Conservation (phyloP, 805 yeast genomes). For the Cyberlindnera misumaiensis region DNA sequence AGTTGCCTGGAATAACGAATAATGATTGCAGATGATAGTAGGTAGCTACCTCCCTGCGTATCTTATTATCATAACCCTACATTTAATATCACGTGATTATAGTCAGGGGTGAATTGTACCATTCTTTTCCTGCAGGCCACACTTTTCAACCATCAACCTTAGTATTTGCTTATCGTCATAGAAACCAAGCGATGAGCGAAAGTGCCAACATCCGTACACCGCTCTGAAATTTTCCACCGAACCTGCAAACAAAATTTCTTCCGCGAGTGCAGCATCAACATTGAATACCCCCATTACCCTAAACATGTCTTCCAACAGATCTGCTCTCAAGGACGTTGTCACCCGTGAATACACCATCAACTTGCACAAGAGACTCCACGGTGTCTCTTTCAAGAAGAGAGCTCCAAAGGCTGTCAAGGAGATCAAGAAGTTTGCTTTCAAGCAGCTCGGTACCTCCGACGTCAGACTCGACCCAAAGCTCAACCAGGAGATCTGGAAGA, state of each 20-base stretch:
- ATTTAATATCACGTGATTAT: conserved; percentile 1
- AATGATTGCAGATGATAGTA: too few species aligned
- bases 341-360: conserved; percentile 99
- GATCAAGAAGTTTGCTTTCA: conserved; percentile 95
- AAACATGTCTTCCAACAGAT: conserved; percentile 44
- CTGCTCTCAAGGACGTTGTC: conserved; percentile 97
- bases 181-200: too few species aligned
- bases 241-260: conserved; percentile 12
- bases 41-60: background rate
- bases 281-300: conserved; percentile 5
- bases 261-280: conserved; percentile 1
- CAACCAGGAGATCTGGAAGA: conserved; percentile 98
- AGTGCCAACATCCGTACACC: conserved; percentile 14
- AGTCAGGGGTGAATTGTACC: too few species aligned
- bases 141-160: too few species aligned
- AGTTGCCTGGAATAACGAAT: too few species aligned
- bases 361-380: conserved; percentile 98
- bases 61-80: too few species aligned
- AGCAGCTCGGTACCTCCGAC: conserved; percentile 98
- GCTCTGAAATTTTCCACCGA: conserved; percentile 7
- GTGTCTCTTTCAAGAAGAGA: conserved; percentile 98
- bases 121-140: too few species aligned
- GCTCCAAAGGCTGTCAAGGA: conserved; percentile 99
- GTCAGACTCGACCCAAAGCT: conserved; percentile 98
- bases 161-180: too few species aligned